Evolutionary conservation across 768 basidiomycete species (phyloP), one percentile per base, ranked within the genome.

Genomic region (Podaxis mareebaensis): DNA sequence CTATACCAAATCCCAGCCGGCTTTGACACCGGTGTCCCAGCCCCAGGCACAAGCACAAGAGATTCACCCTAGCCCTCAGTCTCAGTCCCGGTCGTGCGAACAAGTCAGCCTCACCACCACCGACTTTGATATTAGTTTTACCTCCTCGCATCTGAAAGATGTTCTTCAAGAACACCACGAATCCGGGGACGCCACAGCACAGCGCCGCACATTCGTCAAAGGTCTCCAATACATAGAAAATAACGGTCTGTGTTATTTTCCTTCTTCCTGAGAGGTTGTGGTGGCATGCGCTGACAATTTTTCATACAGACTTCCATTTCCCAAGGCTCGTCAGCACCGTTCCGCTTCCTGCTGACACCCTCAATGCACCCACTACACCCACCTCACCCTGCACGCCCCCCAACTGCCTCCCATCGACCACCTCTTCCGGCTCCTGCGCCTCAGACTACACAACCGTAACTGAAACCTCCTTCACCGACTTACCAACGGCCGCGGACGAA

Each of bases 141-240:
- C 11, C 53, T 33, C 53, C 15, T 13, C 30, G 8, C 13, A 30
- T 17, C 54, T 39, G 36, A 26, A 58, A 4, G 42, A 30, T 15
- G 11, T 42, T 17, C 56, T 44, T 20, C 24, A 15, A 11, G 59
- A 48, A 17, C 33, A 56, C 4, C 61, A 49, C 13, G 33, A n/a
- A n/a, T 46, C 15, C 33, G 42, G 49, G 44, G 52, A 44, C 11
- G 20, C 52, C 20, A 11, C 54, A 3, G 17, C 30, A 17, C 26
- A 39, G 1, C 54, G 61, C 24, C 30, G 48, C 13, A 40, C 24
- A 20, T 62, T 62, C 42, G 61, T 48, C 36, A 46, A 49, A 55
- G 42, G 61, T 36, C 54, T 62, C 10, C 26, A 62, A 28, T 62
- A 56, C 28, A 26, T 26, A 6, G 61, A 62, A 8, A 55, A 62